These are phyloP conservation scores for Apophysomyces ossiformis DNA, from an alignment of 371 early-diverging fungal species.

Conservation along the genomic window DNA sequence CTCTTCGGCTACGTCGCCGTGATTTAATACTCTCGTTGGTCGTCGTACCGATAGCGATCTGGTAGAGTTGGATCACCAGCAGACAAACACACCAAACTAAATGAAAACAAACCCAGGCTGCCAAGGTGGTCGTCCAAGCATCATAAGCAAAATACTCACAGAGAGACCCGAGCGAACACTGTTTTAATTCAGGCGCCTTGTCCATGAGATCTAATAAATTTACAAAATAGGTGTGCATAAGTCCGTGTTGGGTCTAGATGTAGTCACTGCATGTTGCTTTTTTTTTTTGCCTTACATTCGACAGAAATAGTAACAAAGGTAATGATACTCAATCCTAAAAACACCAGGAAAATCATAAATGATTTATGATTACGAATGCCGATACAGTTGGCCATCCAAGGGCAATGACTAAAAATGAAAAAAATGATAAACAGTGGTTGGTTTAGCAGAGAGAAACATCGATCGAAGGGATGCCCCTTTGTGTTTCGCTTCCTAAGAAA, in stretches of 20 bases:
- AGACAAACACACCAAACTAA: conserved; percentile 82
- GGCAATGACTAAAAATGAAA: neutral
- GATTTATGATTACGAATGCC: neutral
- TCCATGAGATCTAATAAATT: conserved; percentile 26
- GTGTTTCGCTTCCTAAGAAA: conserved; percentile 13
- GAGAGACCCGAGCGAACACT: conserved; percentile 39
- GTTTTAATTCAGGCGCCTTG: conserved; percentile 33
- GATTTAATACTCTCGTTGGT: conserved; percentile 89
- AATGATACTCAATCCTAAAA: conserved; percentile 1
- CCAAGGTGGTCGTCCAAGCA: conserved; percentile 69
- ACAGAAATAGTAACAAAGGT: neutral
- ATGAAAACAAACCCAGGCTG: conserved; percentile 77
- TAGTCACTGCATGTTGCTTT: neutral
- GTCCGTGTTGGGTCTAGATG: neutral
- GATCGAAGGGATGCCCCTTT: neutral
- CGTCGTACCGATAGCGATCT: conserved; percentile 79
- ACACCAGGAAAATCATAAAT: neutral
- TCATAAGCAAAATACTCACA: conserved; percentile 82
- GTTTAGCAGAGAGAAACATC: no score
- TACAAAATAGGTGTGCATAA: neutral
- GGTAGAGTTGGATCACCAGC: conserved; percentile 75
- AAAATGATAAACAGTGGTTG: no score
- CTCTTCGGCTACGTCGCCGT: conserved; percentile 1
- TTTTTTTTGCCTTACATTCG: neutral
- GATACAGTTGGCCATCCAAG: neutral